These are phyloP conservation scores for Citrus sp. DNA, from an alignment of 345 rosid species.

Conservation along the genomic window DNA sequence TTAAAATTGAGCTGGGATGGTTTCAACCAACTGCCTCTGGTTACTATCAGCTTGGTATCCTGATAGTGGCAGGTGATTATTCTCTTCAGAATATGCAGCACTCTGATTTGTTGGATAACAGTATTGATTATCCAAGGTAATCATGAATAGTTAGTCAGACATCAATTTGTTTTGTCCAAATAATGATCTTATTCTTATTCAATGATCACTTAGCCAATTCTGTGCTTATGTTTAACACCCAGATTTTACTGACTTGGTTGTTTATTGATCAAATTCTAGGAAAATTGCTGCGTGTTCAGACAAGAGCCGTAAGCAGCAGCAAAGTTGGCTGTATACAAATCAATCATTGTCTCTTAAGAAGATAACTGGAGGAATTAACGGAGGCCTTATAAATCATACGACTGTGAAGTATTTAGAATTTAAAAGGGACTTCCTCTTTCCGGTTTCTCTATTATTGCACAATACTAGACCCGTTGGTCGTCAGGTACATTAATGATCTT, in stretches of 20 bases:
- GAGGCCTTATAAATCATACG: conserved; percentile 76
- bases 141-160: background rate
- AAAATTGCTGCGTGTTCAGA: conserved; percentile 38
- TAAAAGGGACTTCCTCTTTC: conserved; percentile 70
- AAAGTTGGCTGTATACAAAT: conserved; percentile 46
- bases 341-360: conserved; percentile 78
- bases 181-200: background rate
- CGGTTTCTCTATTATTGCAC: conserved; percentile 71
- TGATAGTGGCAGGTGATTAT: conserved; percentile 69
- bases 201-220: background rate
- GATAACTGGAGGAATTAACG: conserved; percentile 85
- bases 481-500: conserved; percentile 51
- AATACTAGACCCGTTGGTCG: conserved; percentile 88
- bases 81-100: conserved; percentile 36
- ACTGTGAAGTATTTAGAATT: conserved; percentile 68
- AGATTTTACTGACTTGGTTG: conserved; percentile 10
- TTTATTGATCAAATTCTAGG: conserved; percentile 38
- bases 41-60: conserved; percentile 91
- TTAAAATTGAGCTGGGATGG: conserved; percentile 89
- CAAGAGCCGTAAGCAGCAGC: conserved; percentile 54
- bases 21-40: conserved; percentile 99
- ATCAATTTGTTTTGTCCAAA: background rate
- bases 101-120: conserved; percentile 39
- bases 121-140: conserved; percentile 61
- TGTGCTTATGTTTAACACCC: background rate